phyloP scores from a whole-genome alignment of 2,329 filamentous ascomycete genomes.

The Penicillium sp. region DNA sequence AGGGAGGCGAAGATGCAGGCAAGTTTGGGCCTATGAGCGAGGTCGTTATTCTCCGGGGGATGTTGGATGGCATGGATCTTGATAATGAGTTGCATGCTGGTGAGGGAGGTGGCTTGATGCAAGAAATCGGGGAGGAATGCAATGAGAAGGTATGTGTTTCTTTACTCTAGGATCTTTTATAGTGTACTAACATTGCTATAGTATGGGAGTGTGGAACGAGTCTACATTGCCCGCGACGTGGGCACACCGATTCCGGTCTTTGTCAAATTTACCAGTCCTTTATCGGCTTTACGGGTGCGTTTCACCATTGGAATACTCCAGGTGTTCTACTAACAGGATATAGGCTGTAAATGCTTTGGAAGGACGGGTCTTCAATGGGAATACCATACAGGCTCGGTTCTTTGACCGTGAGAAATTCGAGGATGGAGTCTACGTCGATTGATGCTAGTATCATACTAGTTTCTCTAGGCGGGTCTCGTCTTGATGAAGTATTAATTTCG shows the following conservation, averaged over 20 bases:
- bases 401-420: conserved; percentile 83
- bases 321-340: conserved; percentile 2
- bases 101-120: conserved; percentile 63
- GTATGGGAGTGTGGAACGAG: conserved; percentile 77
- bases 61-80: conserved; percentile 81
- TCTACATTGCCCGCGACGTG: conserved; percentile 65
- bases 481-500: no score
- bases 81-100: conserved; percentile 66
- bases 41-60: conserved; percentile 76
- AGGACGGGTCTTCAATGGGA: conserved; percentile 82
- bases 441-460: conserved; percentile 1
- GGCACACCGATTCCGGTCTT: conserved; percentile 64
- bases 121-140: conserved; percentile 95
- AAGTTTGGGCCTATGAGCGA: conserved; percentile 71
- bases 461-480: background rate
- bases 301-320: background rate
- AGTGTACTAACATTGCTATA: conserved; percentile 29
- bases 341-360: conserved; percentile 86
- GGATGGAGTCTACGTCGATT: conserved; percentile 52
- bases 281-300: conserved; percentile 78
- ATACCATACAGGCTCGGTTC: conserved; percentile 74
- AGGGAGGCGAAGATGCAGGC: conserved; percentile 45
- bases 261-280: conserved; percentile 81
- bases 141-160: conserved; percentile 61
- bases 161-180: background rate